Percentiles rank a stretch among this genome's conserved stretches.
These are phyloP conservation scores for Helminthosporium solani DNA, from an alignment of 2,329 filamentous ascomycete species.

Conservation along the genomic window DNA sequence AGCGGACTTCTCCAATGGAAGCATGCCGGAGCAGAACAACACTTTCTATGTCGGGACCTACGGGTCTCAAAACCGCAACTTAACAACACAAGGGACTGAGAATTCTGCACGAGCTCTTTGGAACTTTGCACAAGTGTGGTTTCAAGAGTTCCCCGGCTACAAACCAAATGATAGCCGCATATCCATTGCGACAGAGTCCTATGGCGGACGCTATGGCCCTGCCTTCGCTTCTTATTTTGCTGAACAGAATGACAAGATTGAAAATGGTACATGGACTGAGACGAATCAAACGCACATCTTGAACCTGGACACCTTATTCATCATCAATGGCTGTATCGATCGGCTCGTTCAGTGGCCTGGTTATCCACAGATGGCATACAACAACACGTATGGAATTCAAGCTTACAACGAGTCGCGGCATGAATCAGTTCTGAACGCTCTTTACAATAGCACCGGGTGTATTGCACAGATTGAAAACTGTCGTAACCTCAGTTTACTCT, in stretches of 20 bases:
- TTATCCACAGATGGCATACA: slow-evolving; percentile 55
- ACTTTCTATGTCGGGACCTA: slow-evolving; percentile 57
- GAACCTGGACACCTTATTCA: slow-evolving; percentile 54
- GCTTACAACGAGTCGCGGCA: slow-evolving; percentile 52
- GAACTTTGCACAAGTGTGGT: slow-evolving; percentile 62
- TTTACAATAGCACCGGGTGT: slow-evolving; percentile 53
- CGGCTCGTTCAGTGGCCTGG: slow-evolving; percentile 49
- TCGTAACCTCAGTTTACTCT: slow-evolving; percentile 47
- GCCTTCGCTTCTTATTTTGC: slow-evolving; percentile 58
- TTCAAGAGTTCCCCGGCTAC: slow-evolving; percentile 63
- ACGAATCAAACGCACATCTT: slow-evolving; percentile 39
- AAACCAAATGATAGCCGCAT: slow-evolving; percentile 59
- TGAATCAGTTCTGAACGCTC: slow-evolving; percentile 47
- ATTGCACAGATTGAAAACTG: slow-evolving; percentile 56
- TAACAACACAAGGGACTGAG: slow-evolving; percentile 52
- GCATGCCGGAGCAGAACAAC: slow-evolving; percentile 50
- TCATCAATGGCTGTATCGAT: slow-evolving; percentile 60
- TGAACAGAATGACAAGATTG: slow-evolving; percentile 57
- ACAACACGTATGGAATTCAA: slow-evolving; percentile 61
- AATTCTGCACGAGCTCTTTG: slow-evolving; percentile 58
- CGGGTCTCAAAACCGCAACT: slow-evolving; percentile 46
- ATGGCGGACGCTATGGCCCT: slow-evolving; percentile 61
- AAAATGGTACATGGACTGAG: slow-evolving; percentile 39
- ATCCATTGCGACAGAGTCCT: slow-evolving; percentile 53
- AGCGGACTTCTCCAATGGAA: slow-evolving; percentile 30